These are phyloP conservation scores for Trichoderma simmonsii DNA, from an alignment of 2,329 filamentous ascomycete genomes.

Conservation along the genomic window DNA sequence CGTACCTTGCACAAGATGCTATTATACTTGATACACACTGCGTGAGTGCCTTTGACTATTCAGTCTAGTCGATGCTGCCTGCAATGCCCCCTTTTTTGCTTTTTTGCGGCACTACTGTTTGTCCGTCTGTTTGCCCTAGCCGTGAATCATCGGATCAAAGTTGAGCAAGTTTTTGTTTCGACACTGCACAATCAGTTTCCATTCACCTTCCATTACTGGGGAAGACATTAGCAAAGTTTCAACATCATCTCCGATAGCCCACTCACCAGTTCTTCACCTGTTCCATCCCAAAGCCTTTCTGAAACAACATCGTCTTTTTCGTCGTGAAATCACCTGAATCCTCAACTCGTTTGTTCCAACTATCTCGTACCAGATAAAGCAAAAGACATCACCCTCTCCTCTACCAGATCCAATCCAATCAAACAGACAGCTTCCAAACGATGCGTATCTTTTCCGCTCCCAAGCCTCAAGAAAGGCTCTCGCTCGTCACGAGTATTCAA, in stretches of 20 bases:
- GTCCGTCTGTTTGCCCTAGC: not conserved
- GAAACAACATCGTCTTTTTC: no score
- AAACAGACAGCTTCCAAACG: not conserved
- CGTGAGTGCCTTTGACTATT: not conserved
- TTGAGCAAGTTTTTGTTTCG: not conserved
- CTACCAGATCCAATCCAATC: not conserved
- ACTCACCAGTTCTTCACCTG: not conserved
- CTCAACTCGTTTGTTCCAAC: not conserved
- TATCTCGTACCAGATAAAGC: not conserved
- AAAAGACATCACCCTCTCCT: not conserved
- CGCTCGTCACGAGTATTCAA: conserved; percentile 13
- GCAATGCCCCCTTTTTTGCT: not conserved
- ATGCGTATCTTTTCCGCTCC: not conserved
- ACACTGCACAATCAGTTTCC: not conserved
- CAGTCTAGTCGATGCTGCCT: not conserved
- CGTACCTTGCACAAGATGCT: not conserved
- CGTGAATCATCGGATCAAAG: not conserved
- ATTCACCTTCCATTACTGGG: not conserved
- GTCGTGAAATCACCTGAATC: not conserved
- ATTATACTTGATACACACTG: not conserved
- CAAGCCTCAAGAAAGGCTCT: not conserved
- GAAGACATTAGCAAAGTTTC: not conserved
- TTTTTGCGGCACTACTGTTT: not conserved
- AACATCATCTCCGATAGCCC: not conserved
- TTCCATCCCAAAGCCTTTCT: no score